Base-by-base conservation (phyloP, 371 early-diverging fungal genomes). In the Mucor lusitanicus region DNA sequence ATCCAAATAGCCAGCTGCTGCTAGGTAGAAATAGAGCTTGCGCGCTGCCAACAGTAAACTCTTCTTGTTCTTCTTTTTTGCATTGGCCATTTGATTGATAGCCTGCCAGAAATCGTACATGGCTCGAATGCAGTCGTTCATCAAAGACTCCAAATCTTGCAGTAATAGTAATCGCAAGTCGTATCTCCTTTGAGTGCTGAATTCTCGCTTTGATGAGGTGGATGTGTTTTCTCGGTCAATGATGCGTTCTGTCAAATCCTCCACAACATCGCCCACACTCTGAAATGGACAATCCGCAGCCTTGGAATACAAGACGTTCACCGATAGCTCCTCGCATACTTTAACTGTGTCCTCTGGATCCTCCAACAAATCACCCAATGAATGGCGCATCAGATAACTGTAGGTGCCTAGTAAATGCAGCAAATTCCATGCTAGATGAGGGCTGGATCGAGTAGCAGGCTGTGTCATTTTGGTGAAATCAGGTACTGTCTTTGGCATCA, bases 321-420 rank as follows among this genome's bases (percentile, higher is more conserved):
- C 59, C 3, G 74, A 80, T 17, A 78, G 25, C 32, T 19, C 28
- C 1, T 62, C 32, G 3, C 71, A 39, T 3, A 69, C 55, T 17
- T 50, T 3, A 1, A 72, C 23, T 6, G 75, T 68, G 17, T 70
- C 63, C n/a, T 40, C 27, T 3, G 35, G 25, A 61, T 79, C 74
- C 13, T 82, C 79, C 1, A 63, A 37, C 3, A 75, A 19, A 11
- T 75, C 74, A 4, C 79, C 82, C 58, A 77, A 48, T 1, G 68
- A 50, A 23, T 76, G 77, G 9, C 82, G 77, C 70, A 77, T 70
- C 25, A 77, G 28, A 46, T 82, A 82, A n/a, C 76, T 71, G 57
- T 82, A 82, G 3, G 71, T 73, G 28, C 66, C 70, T 9, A 69
- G 15, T 6, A 75, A 68, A 57, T 76, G 64, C 11, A 77, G 37